Conservation (phyloP, 208 protist species). For the Leishmania arabica region DNA sequence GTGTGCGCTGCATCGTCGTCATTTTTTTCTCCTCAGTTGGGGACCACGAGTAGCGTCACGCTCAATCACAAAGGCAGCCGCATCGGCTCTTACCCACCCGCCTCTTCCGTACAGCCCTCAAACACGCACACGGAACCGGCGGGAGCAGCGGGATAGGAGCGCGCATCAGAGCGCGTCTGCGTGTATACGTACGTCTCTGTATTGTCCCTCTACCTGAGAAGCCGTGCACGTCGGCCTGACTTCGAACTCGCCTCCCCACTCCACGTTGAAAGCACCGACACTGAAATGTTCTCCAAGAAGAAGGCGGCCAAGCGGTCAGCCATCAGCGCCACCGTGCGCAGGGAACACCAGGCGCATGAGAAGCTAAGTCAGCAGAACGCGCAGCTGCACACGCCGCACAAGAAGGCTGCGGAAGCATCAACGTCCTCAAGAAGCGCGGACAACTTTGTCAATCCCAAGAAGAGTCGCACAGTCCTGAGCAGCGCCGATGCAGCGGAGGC, state of each 20-base stretch:
- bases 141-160: not conserved
- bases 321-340: slow-evolving; percentile 42
- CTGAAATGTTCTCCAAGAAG: slow-evolving; percentile 77
- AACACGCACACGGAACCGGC: not conserved
- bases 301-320: slow-evolving; percentile 45
- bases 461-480: slow-evolving; percentile 9
- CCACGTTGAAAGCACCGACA: not conserved
- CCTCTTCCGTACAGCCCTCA: not conserved
- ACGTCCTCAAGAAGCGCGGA: not conserved
- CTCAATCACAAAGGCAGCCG: not conserved
- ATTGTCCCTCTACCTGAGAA: slow-evolving; percentile 19
- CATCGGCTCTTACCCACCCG: not conserved
- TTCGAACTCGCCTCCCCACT: not conserved
- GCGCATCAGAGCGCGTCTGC: not conserved
- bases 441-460: not conserved
- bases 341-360: slow-evolving; percentile 29
- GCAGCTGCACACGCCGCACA: slow-evolving; percentile 4
- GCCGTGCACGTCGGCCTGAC: not conserved
- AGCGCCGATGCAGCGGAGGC: slow-evolving; percentile 29
- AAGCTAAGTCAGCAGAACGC: slow-evolving; percentile 11
- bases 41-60: not conserved
- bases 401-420: not conserved
- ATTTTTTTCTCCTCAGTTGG: not conserved
- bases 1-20: not conserved
- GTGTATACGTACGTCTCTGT: slow-evolving; percentile 7